Conservation (phyloP, 2,329 filamentous ascomycete genomes). For the Paracamarosporium sp. region DNA sequence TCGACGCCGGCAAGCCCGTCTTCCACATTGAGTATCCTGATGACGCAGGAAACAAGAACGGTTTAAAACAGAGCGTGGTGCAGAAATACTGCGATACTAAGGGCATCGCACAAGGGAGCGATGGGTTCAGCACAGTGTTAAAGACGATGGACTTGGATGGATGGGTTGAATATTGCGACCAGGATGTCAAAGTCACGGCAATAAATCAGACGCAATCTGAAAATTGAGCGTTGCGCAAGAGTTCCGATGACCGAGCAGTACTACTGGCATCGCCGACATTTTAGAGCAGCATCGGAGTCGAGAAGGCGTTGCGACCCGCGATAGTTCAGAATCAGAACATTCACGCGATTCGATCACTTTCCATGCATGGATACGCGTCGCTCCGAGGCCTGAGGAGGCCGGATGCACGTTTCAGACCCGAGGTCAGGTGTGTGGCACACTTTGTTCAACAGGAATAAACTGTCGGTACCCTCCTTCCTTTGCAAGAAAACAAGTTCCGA, state of each 20-base stretch:
- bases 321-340: not conserved
- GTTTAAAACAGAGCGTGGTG: constrained; percentile 39
- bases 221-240: not conserved
- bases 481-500: constrained; percentile 1
- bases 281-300: not conserved
- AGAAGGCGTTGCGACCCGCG: not conserved
- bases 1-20: constrained; percentile 68
- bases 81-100: constrained; percentile 51
- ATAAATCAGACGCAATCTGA: constrained; percentile 19
- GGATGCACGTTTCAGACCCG: not conserved
- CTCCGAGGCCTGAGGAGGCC: not conserved
- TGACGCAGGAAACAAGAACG: constrained; percentile 45
- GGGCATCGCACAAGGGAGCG: constrained; percentile 48
- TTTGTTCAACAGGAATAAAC: not conserved
- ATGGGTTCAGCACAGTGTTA: constrained; percentile 68
- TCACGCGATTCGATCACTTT: not conserved
- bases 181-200: constrained; percentile 28
- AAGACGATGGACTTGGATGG: constrained; percentile 70
- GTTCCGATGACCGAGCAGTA: not conserved
- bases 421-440: not conserved
- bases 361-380: not conserved
- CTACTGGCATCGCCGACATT: not conserved
- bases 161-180: constrained; percentile 65
- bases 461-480: not conserved
- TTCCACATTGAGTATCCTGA: constrained; percentile 77